These are phyloP conservation scores for Aegilops bicornis DNA, from an alignment of 176 grass and related monocot genomes.

Conservation along the genomic window DNA sequence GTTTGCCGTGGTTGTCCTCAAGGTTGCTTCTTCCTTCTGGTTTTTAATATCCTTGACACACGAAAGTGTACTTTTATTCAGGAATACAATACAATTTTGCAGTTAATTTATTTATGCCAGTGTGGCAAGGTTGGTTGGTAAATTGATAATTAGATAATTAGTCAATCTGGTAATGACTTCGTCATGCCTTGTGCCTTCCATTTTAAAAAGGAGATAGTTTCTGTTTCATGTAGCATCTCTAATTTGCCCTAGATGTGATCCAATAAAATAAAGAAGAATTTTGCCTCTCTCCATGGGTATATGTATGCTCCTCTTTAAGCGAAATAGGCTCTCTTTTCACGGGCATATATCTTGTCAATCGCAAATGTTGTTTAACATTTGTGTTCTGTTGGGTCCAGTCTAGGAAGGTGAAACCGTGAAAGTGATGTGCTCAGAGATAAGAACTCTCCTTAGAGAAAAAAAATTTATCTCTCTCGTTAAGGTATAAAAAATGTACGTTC, in stretches of 20 bases:
- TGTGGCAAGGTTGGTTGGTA: neutral
- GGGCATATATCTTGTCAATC: neutral
- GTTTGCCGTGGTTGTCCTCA: conserved; percentile 64
- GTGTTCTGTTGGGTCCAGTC: neutral
- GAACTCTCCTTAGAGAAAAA: neutral
- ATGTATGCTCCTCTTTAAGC: neutral
- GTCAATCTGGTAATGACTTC: neutral
- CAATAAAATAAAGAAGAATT: neutral
- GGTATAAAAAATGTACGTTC: neutral
- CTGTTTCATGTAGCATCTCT: neutral
- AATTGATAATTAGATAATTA: neutral
- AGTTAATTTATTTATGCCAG: neutral
- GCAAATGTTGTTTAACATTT: neutral
- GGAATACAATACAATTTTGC: neutral
- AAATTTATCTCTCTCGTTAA: neutral
- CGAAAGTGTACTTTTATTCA: neutral
- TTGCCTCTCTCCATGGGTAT: neutral
- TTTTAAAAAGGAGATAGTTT: neutral
- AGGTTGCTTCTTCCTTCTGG: conserved; percentile 44
- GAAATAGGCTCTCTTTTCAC: neutral
- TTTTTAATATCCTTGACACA: neutral
- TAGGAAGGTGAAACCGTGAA: neutral
- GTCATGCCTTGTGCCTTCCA: neutral
- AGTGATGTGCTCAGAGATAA: neutral
- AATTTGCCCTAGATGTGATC: neutral